Percentiles rank a stretch among this genome's conserved stretches.
Conservation (phyloP, 805 yeast genomes). For the Schwanniomyces vanrijiae region DNA sequence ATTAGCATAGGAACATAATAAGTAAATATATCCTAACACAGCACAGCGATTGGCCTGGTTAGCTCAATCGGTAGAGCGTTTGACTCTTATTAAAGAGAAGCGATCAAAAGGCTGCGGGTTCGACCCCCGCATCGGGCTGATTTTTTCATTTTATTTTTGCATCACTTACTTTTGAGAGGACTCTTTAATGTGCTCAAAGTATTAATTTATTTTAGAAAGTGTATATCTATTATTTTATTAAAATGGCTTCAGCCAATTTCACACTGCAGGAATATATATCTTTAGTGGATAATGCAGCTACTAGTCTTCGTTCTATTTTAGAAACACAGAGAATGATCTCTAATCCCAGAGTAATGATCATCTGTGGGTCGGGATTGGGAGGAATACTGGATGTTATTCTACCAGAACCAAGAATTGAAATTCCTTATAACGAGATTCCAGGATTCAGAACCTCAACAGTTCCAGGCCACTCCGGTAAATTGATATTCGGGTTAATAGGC, state of each 20-base stretch:
- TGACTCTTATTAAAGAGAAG: conserved; percentile 26
- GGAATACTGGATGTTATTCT: conserved; percentile 65
- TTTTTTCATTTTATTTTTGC: conserved; percentile 9
- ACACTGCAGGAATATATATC: conserved; percentile 15
- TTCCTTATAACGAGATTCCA: conserved; percentile 72
- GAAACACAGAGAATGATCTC: conserved; percentile 10
- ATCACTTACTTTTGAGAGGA: too few relatives aligned
- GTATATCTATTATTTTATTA: too few relatives aligned
- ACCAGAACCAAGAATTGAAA: conserved; percentile 42
- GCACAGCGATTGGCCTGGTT: conserved; percentile 19
- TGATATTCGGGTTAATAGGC: conserved; percentile 78
- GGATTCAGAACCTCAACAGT: conserved; percentile 83
- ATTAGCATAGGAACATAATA: too few relatives aligned
- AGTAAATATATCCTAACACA: too few relatives aligned
- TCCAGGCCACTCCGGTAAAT: conserved; percentile 83
- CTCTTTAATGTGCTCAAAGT: too few relatives aligned
- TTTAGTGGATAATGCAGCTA: conserved; percentile 20
- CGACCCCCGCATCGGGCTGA: conserved; percentile 34
- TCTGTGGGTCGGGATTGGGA: conserved; percentile 95
- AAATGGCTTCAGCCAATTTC: not conserved
- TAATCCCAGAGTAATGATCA: conserved; percentile 67
- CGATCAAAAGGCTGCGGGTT: conserved; percentile 36
- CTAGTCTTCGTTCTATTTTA: conserved; percentile 4
- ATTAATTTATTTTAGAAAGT: too few relatives aligned
- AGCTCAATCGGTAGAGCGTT: conserved; percentile 36